Percentiles rank a stretch among this genome's conserved stretches.
These are phyloP conservation scores for Xylaria curta DNA, from an alignment of 495 filamentous ascomycete genomes.

Conservation along the genomic window DNA sequence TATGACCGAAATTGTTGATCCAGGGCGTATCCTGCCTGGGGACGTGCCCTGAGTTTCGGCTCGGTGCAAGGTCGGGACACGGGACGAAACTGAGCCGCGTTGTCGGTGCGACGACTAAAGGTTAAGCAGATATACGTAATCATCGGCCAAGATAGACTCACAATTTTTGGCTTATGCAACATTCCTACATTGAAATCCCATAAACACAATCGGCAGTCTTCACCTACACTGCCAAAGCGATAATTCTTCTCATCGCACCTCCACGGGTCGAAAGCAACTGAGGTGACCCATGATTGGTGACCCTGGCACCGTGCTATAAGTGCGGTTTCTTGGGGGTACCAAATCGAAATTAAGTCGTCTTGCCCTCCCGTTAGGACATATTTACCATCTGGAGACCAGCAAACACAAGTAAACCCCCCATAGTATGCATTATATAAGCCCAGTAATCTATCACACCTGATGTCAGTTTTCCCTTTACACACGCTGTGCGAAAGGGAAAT, in stretches of 20 bases:
- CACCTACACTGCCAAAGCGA: conserved; percentile 92
- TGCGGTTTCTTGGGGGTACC: conserved; percentile 80
- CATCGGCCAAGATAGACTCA: conserved; percentile 16
- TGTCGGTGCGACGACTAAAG: conserved; percentile 59
- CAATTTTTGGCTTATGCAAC: conserved; percentile 83
- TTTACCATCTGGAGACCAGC: conserved; percentile 97
- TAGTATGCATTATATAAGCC: conserved; percentile 92
- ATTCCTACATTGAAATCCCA: conserved; percentile 99
- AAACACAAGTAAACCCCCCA: conserved; percentile 87
- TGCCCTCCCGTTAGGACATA: conserved; percentile 96
- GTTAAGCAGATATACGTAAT: conserved; percentile 21
- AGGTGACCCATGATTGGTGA: conserved; percentile 93
- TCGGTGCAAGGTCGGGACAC: conserved; percentile 53
- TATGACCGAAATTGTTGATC: conserved; percentile 64
- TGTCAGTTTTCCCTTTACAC: conserved; percentile 12
- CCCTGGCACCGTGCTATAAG: conserved; percentile 91
- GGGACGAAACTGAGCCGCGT: conserved; percentile 66
- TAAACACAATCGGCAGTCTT: conserved; percentile 85
- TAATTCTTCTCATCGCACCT: conserved; percentile 94
- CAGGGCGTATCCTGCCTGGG: conserved; percentile 66
- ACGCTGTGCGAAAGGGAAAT: conserved; percentile 22
- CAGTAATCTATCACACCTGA: conserved; percentile 62
- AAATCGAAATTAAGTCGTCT: conserved; percentile 93
- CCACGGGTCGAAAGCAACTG: conserved; percentile 95
- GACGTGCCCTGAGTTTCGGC: conserved; percentile 56